Base-by-base conservation (phyloP, 768 basidiomycete species). In the Kwoniella sp. region DNA sequence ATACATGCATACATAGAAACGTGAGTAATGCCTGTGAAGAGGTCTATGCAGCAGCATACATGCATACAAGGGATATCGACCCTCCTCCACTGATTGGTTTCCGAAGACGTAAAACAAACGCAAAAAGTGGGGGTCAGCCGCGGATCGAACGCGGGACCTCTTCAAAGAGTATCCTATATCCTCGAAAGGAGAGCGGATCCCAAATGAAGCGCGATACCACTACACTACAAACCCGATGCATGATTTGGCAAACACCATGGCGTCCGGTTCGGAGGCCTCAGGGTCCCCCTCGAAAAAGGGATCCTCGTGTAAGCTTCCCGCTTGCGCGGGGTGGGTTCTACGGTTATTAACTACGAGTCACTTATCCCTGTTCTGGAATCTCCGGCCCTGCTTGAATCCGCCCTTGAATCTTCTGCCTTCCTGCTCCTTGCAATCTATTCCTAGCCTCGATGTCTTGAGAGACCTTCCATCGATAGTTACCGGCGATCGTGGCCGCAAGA, bases 121-220 rank as follows among this genome's bases (percentile, higher is more conserved):
- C 34, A 59, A 61, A 63, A 63, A 48, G 26, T 2, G 51, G 61
- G 61, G 61, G 61, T 55, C 61, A 63, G 61, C 61, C 61, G 61
- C 61, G 61, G 53, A 54, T 63, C 61, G 61, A 63, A 63, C 61
- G 61, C 61, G 61, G 61, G 61, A 63, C 61, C 61, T 63, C 61
- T 63, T 63, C 51, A 53, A 63, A 23, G 30, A 47, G 26, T 11
- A 23, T 17, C 50, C 50, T 51, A 41, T 45, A 48, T 45, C 28
- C 25, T 4, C 28, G 26, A 41, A 26, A 15, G 23, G 45, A 30
- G 53, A 38, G 47, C 59, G 51, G 41, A 52, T 52, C 61, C 61
- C 61, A 63, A 63, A 63, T 53, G 51, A 63, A 63, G 61, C 61
- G 61, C 61, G 61, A 63, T 63, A 55, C 61, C 61, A 54, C 61